These are phyloP conservation scores for Xanthoconium stramineum DNA, from an alignment of 768 basidiomycete species.

Conservation along the genomic window DNA sequence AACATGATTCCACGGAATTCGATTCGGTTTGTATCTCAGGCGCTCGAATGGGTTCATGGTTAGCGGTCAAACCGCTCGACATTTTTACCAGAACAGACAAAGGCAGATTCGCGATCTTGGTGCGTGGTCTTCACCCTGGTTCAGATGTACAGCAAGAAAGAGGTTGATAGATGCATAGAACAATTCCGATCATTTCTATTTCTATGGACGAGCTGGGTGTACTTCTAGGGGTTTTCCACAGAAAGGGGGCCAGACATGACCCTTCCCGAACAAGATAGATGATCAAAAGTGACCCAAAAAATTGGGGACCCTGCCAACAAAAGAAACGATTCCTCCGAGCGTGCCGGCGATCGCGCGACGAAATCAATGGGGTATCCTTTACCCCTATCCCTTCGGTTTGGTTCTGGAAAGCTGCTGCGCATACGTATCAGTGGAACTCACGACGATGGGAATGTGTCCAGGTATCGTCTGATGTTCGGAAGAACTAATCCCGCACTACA, in stretches of 20 bases:
- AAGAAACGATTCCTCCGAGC: neutral
- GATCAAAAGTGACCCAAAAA: neutral
- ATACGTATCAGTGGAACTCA: neutral
- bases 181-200: neutral
- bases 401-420: no score
- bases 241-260: neutral
- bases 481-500: neutral
- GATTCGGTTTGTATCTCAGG: neutral
- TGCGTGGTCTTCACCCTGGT: neutral
- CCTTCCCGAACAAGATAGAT: neutral
- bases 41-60: no score
- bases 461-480: neutral
- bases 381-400: neutral
- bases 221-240: neutral
- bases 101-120: no score
- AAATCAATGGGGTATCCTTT: neutral
- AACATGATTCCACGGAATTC: neutral
- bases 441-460: neutral
- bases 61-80: neutral
- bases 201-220: neutral
- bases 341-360: neutral
- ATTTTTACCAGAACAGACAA: neutral
- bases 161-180: no score
- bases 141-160: neutral
- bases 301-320: neutral